Conservation (phyloP, 2,329 filamentous ascomycete species). For the Chrysosporium queenslandicum region DNA sequence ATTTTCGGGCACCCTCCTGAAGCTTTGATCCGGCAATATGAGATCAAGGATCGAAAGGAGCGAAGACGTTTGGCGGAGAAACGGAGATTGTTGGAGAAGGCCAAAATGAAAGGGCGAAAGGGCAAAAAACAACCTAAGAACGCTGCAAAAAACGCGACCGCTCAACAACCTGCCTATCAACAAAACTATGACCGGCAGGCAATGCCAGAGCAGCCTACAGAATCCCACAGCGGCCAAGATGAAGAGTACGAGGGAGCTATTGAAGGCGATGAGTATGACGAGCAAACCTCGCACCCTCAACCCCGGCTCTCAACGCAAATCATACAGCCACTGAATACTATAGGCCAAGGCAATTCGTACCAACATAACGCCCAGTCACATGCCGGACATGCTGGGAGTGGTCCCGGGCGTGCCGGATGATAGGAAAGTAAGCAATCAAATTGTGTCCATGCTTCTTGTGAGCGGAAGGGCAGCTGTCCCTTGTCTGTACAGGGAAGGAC, state of each 20-base stretch:
- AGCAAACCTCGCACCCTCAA: constrained; percentile 34
- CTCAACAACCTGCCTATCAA: constrained; percentile 26
- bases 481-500: background rate
- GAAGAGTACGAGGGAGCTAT: constrained; percentile 37
- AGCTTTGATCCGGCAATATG: constrained; percentile 80
- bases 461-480: background rate
- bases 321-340: constrained; percentile 52
- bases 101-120: constrained; percentile 86
- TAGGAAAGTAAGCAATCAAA: constrained; percentile 13
- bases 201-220: constrained; percentile 32
- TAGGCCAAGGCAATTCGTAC: background rate
- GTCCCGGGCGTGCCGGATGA: constrained; percentile 15
- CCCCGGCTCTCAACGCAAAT: constrained; percentile 57
- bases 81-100: constrained; percentile 74
- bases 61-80: constrained; percentile 80
- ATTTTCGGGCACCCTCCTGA: constrained; percentile 84
- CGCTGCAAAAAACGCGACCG: constrained; percentile 39
- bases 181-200: constrained; percentile 33
- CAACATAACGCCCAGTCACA: constrained; percentile 11
- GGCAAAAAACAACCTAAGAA: constrained; percentile 71
- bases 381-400: constrained; percentile 23
- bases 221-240: constrained; percentile 37
- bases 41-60: constrained; percentile 82
- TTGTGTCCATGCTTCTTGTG: background rate
- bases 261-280: constrained; percentile 40